Evolutionary conservation across 2,329 filamentous ascomycete genomes (phyloP), one percentile per base, ranked within the genome.

Genomic region (Neonectria neomacrospora): DNA sequence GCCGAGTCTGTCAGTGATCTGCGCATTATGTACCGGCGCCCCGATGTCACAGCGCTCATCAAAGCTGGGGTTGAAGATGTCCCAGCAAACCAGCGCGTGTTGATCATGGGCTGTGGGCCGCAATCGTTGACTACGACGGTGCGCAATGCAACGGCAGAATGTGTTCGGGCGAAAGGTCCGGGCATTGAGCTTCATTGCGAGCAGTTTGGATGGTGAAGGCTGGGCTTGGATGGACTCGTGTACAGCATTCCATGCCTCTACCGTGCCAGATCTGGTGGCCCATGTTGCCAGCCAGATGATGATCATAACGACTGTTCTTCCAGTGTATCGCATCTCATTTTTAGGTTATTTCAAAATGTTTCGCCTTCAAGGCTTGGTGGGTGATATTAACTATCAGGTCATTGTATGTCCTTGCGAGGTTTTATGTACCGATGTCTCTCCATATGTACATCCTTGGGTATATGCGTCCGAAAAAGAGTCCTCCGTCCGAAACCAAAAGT

Each of bases 161-260:
- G 74, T 57, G 83, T 85, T 50, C 75, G 71, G 22, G 54, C 72
- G 0, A 74, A 77, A 8, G 82, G 82, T 1, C 80, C 82, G 2
- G 78, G 78, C 26, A 73, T 85, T 3, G 82, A 83, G 66, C 72
- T 85, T 14, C 82, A 85, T 73, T 81, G 80, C 55, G 83, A 85
- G 72, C 75, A 80, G 45, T 84, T 84, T 71, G 80, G 77, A 5
- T 82, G 80, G 80, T 82, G 65, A 73, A 23, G 4, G 22, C 9
- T 3, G 18, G 20, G 11, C 16, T 32, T 11, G 10, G 26, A 23
- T 30, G 11, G 37, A 18, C 16, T 14, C 3, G n/a, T 32, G 22
- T 20, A 5, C 26, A 30, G 20, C 11, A 12, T 18, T n/a, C n/a
- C 26, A 7, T 20, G 8, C 26, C 10, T 14, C 5, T 14, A n/a